Evolutionary conservation across 116 monocot genomes (phyloP).

Genomic region (Thalassia testudinum): DNA sequence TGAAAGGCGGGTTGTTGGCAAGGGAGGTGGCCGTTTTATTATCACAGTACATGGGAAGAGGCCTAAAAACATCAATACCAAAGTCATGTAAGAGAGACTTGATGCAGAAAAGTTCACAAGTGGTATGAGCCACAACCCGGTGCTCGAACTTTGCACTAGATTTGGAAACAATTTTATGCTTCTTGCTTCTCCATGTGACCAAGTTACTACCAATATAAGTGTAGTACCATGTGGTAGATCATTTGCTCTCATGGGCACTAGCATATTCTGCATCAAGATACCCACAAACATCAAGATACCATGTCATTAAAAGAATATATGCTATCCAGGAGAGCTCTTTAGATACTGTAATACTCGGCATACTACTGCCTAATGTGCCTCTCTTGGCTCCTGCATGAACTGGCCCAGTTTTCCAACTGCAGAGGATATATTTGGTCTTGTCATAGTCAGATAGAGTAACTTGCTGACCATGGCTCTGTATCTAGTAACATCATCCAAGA

Average conservation of each 20-base stretch:
- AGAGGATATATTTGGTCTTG: neutral
- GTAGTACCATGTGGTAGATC: neutral
- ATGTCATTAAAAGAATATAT: neutral
- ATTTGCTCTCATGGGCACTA: neutral
- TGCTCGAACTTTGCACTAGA: neutral
- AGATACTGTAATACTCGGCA: neutral
- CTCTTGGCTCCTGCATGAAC: neutral
- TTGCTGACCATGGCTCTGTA: too few relatives aligned
- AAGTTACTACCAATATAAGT: neutral
- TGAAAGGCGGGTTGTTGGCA: neutral
- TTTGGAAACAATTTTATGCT: neutral
- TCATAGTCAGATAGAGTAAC: neutral
- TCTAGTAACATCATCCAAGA: too few relatives aligned
- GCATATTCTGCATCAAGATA: neutral
- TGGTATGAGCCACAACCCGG: neutral
- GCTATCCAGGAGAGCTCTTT: neutral
- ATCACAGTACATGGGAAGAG: neutral
- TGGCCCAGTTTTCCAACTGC: neutral
- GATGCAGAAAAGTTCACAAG: neutral
- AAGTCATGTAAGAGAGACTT: neutral
- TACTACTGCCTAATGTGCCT: neutral
- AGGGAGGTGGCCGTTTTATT: neutral
- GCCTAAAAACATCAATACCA: neutral
- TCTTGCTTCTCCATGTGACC: neutral
- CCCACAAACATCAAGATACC: neutral